Evolutionary conservation across 345 rosid genomes (phyloP), one percentile per base, ranked within the genome.

Genomic region (Reutealis trisperma): DNA sequence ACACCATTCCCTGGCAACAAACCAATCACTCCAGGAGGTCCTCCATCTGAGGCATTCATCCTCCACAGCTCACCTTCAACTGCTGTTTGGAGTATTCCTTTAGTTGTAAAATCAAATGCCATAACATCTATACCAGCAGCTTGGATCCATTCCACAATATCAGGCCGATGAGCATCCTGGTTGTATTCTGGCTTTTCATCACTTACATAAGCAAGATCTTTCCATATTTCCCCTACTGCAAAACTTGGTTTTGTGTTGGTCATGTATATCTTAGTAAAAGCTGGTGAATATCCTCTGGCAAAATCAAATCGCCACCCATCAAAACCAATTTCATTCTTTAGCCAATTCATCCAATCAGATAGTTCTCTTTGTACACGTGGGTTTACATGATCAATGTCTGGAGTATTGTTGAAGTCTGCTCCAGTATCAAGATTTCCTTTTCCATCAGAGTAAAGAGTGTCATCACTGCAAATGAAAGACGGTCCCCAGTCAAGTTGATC

Each of bases 331-430:
- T 91, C 97, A 13, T 86, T 61, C 73, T 90, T 94, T 11, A 92
- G 64, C 97, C 98, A 94, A 34, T 87, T 94, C 97, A 92, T 89
- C 98, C 97, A 94, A 54, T 86, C 93, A 0, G 97, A 86, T 74
- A 94, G 67, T 84, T 89, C 96, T 9, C 24, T 83, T 63, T 89
- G 94, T 19, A 86, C 94, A 42, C 83, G 83, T 1, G 83, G 87
- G 69, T 92, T 92, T 70, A 89, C 87, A 70, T 90, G 97, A 73
- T 94, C 97, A 49, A 92, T 91, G 61, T 94, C 98, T 0, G 98
- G 97, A 19, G 98, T 92, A 1, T 83, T 60, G 1, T 8, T 24
- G 37, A 47, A 92, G 78, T 60, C 80, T 6, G 76, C 78, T 19
- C 97, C 94, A 3, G 92, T 82, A 57, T 92, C 97, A 6, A 25